Conservation (phyloP, 2,329 filamentous ascomycete species). For the Penicillium sp. region DNA sequence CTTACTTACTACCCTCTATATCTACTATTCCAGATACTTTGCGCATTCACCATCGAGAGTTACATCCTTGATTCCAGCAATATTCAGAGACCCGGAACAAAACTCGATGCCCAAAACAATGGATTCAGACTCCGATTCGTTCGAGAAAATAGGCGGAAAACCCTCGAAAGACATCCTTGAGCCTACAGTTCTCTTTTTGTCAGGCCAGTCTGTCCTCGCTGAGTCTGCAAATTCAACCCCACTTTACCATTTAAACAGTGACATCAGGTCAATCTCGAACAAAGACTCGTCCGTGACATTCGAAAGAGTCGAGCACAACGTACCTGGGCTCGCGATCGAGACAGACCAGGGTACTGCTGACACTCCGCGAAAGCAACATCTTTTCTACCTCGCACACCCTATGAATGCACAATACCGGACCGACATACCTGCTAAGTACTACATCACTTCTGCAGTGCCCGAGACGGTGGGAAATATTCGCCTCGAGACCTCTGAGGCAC, state of each 20-base stretch:
- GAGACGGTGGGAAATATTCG: slow-evolving; percentile 14
- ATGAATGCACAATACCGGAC: slow-evolving; percentile 14
- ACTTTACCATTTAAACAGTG: background rate
- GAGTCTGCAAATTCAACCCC: background rate
- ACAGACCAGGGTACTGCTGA: background rate
- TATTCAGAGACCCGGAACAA: background rate
- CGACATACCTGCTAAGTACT: slow-evolving; percentile 14
- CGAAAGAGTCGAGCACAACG: background rate
- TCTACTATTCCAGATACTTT: background rate
- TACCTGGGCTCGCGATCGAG: background rate
- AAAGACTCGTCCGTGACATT: background rate
- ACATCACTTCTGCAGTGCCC: slow-evolving; percentile 8
- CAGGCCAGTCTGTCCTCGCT: background rate
- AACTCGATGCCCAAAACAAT: background rate
- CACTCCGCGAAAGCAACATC: background rate
- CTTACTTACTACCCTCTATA: background rate
- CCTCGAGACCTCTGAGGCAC: slow-evolving; percentile 3
- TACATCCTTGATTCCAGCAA: background rate
- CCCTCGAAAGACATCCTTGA: background rate
- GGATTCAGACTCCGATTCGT: background rate
- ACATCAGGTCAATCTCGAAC: background rate
- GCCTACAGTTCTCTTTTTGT: background rate
- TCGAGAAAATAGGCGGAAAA: background rate
- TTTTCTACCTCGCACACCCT: slow-evolving; percentile 16
- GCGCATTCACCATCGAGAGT: too few species aligned